A percentile compares a stretch with the other conserved stretches of the same genome.
Evolutionary conservation across 768 basidiomycete genomes (phyloP).

Genomic region (Melanogaster broomeanus): DNA sequence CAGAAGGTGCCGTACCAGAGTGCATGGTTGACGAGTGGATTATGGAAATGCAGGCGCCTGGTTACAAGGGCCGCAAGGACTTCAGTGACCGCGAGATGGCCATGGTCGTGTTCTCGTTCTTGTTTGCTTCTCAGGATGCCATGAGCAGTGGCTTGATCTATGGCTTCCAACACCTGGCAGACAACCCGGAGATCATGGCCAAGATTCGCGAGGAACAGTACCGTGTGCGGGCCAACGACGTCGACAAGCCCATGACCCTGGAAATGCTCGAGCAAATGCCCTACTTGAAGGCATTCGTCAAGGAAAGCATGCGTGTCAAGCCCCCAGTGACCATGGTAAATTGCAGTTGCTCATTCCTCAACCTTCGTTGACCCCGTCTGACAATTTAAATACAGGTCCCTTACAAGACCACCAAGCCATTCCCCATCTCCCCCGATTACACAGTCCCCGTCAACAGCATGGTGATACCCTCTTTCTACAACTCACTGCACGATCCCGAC

Average conservation of each 20-base stretch:
- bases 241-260: slow-evolving; percentile 74
- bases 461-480: slow-evolving; percentile 93
- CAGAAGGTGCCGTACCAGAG: slow-evolving; percentile 72
- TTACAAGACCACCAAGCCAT: slow-evolving; percentile 85
- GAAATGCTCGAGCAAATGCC: slow-evolving; percentile 92
- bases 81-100: slow-evolving; percentile 96
- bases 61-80: slow-evolving; percentile 75
- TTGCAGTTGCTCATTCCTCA: neutral
- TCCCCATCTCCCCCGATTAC: slow-evolving; percentile 92
- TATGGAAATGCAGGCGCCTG: slow-evolving; percentile 61
- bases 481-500: slow-evolving; percentile 86
- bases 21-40: slow-evolving; percentile 97
- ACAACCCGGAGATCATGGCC: slow-evolving; percentile 83
- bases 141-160: slow-evolving; percentile 98
- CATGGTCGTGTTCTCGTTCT: slow-evolving; percentile 94
- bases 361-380: neutral
- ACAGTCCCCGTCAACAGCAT: slow-evolving; percentile 90
- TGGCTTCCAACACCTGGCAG: slow-evolving; percentile 94
- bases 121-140: slow-evolving; percentile 96
- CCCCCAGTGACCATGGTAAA: slow-evolving; percentile 95
- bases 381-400: slow-evolving; percentile 63
- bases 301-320: slow-evolving; percentile 88
- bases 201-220: slow-evolving; percentile 94
- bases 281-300: slow-evolving; percentile 89
- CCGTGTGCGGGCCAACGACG: slow-evolving; percentile 75